Base-by-base conservation (phyloP, 139 green algal species). In the Tetradesmus lagerheimii region DNA sequence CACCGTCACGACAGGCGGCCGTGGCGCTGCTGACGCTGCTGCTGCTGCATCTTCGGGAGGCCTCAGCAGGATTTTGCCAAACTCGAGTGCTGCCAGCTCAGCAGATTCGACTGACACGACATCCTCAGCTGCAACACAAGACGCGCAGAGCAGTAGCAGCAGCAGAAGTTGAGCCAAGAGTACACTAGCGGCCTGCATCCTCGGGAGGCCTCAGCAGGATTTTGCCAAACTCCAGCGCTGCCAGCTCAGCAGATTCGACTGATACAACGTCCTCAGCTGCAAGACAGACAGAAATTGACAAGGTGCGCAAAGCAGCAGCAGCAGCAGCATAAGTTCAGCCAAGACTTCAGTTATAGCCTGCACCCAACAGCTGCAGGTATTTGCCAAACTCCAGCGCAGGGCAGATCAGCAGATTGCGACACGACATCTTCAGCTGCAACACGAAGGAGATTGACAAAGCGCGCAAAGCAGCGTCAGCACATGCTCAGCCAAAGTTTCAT, bases 1-100 rank as follows among this genome's bases (percentile, higher is more conserved):
- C 41, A 99, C 95, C 12, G 97, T 98, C n/a, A 99, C 92, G 4
- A 99, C 96, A 5, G 97, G 90, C 38, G 97, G 95, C 0, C 97
- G 91, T 0, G 96, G 94, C 53, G 64, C 87, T 86, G 83, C 74
- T 0, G 91, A 86, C 64, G 92, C 89, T 88, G 83, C 74, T 0
- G 91, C 89, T 71, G 92, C 90, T 23, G 83, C 76, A 37, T 39
- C 74, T 62, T 86, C 39, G 15, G 45, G 20, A 8, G 78, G 12
- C 41, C 86, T 35, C 77, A 97, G 89, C 5, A 89, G 92, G 4
- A 93, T 79, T 25, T 87, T 88, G 11, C 94, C 94, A 39, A 94
- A 94, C 92, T 98, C 94, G 66, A 98, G 86, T 5, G 95, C 95
- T 27, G 91, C 95, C 83, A 98, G 92, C 92, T 98, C 96, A 15